Conservation (phyloP, 805 yeast genomes). For the Candida insectalens region DNA sequence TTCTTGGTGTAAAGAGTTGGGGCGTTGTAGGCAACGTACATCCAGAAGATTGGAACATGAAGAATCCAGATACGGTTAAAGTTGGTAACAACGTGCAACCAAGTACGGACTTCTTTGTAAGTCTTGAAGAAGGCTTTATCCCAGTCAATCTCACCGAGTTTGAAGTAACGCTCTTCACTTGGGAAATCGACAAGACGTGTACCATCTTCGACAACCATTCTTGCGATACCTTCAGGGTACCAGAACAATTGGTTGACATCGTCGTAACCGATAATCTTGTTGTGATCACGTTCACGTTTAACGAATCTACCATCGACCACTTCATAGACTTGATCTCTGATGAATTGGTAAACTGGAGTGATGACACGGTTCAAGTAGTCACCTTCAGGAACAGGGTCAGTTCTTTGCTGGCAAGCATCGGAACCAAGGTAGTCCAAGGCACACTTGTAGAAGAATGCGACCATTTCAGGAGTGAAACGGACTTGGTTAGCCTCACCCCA, state of each 20-base stretch:
- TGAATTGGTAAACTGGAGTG: conserved; percentile 78
- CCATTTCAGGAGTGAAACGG: conserved; percentile 82
- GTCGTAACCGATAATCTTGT: conserved; percentile 82
- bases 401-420: conserved; percentile 84
- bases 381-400: conserved; percentile 78
- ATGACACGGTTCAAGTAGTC: conserved; percentile 87
- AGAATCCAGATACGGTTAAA: conserved; percentile 98
- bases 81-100: conserved; percentile 93
- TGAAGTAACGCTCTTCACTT: conserved; percentile 76
- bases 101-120: conserved; percentile 89
- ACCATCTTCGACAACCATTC: conserved; percentile 87
- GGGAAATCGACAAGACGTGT: conserved; percentile 86
- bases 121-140: conserved; percentile 88
- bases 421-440: conserved; percentile 85
- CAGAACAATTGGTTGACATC: conserved; percentile 98
- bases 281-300: conserved; percentile 80
- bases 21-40: conserved; percentile 87
- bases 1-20: conserved; percentile 84
- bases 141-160: conserved; percentile 92
- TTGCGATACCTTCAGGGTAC: conserved; percentile 98
- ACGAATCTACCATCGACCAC: conserved; percentile 73
- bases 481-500: conserved; percentile 95
- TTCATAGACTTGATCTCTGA: conserved; percentile 77
- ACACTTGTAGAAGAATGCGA: conserved; percentile 92
- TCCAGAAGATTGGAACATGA: conserved; percentile 87